A percentile compares a stretch with the other conserved stretches of the same genome.
Conservation (phyloP, 192 early-diverging fungal species). For the Phycomyces nitens region DNA sequence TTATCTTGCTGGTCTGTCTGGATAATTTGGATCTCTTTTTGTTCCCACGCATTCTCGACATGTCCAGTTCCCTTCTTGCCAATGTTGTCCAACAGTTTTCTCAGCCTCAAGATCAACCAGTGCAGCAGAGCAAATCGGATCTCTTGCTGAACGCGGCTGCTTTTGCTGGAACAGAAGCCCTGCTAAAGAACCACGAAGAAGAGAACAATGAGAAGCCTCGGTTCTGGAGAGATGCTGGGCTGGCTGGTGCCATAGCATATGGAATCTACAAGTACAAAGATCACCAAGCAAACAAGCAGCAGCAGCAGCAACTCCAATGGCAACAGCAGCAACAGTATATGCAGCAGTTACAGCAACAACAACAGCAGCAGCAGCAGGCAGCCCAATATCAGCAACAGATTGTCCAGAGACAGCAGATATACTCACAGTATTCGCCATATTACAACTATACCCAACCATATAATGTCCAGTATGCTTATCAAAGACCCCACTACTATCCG, state of each 20-base stretch:
- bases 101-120: neutral
- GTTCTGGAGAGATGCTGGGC: neutral
- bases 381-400: neutral
- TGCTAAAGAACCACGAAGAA: conserved; percentile 6
- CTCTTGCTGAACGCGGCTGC: conserved; percentile 7
- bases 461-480: too few relatives aligned
- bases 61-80: neutral
- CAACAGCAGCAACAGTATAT: neutral
- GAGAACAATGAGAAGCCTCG: neutral
- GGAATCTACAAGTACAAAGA: neutral
- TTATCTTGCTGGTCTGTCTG: too few relatives aligned
- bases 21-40: too few relatives aligned
- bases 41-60: neutral
- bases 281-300: neutral
- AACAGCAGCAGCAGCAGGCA: neutral
- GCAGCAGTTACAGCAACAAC: neutral
- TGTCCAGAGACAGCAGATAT: neutral
- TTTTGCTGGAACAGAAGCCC: conserved; percentile 16
- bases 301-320: neutral
- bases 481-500: too few relatives aligned
- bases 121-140: neutral
- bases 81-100: neutral
- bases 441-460: too few relatives aligned
- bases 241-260: neutral
- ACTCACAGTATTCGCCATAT: neutral